Evolutionary conservation across 495 filamentous ascomycete species (phyloP).

Genomic region (Acidiella bohemica): DNA sequence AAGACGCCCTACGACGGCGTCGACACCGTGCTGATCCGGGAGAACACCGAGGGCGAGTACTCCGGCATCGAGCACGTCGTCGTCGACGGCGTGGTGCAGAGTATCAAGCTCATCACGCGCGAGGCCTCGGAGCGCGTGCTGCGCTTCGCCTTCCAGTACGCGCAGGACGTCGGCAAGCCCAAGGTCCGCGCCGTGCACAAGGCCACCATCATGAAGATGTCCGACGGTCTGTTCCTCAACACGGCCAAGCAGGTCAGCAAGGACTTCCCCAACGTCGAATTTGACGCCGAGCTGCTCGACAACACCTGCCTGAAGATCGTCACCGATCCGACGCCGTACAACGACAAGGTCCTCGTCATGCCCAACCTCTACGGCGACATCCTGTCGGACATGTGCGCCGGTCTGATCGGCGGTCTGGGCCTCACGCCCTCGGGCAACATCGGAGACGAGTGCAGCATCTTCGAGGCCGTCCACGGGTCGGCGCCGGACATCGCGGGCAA

Average conservation of each 20-base stretch:
- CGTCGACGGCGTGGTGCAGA: constrained; percentile 94
- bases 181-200: constrained; percentile 98
- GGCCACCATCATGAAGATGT: constrained; percentile 99
- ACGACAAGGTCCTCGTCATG: constrained; percentile 99
- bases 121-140: constrained; percentile 90
- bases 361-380: constrained; percentile 99
- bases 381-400: constrained; percentile 98
- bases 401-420: constrained; percentile 92
- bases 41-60: constrained; percentile 99
- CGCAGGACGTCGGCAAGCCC: constrained; percentile 73
- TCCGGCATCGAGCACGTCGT: constrained; percentile 98
- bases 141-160: constrained; percentile 94
- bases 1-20: constrained; percentile 98
- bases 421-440: constrained; percentile 97
- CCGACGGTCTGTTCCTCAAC: constrained; percentile 90
- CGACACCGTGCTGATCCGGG: constrained; percentile 93
- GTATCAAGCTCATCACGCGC: constrained; percentile 95
- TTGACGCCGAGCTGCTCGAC: constrained; percentile 93
- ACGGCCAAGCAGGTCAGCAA: constrained; percentile 71
- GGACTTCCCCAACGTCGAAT: constrained; percentile 87
- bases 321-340: constrained; percentile 86
- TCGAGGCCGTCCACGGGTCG: constrained; percentile 97
- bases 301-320: constrained; percentile 98
- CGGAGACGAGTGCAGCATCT: constrained; percentile 96
- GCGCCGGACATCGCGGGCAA: constrained; percentile 96